Evolutionary conservation across 139 green algal genomes (phyloP), one percentile per base, ranked within the genome.

Genomic region (Chlamydomonas asymmetrica): DNA sequence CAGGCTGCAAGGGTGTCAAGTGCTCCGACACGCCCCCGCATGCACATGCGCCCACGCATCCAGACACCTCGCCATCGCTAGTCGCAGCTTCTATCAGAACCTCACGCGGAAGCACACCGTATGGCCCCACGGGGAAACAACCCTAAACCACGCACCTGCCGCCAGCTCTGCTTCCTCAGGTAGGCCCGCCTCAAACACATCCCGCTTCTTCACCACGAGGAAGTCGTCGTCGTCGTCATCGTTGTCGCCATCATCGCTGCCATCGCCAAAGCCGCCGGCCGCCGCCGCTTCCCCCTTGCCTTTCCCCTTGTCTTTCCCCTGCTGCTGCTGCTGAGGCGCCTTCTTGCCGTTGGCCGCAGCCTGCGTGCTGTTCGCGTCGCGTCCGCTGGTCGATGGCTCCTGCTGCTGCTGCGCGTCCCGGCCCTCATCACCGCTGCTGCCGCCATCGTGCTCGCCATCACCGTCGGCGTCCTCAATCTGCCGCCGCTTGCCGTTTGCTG

Each of bases 211-310:
- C 8, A 91, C 63, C 8, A 76, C 67, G 38, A 90, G n/a, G 50
- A 92, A 88, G 38, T 90, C 84, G 13, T 87, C 84, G 29, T 83
- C 78, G 3, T 73, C 77, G 3, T 78, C 65, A 4, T 45, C 59
- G 13, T 56, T 38, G 1, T 22, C 61, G 18, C 48, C 67, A 32
- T 16, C 27, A 27, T 34, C 16, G 31, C 63, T n/a, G 34, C 63
- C 25, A 25, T 43, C 61, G 9, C 9, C 32, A n/a, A 6, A 6
- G 23, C 25, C 27, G 41, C 40, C 41, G 7, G 41, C 6, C 31
- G 9, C 29, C 31, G 37, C 74, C 40, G 4, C 65, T 2, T 29
- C 63, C 25, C 45, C 31, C 13, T 0, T 32, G 16, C 6, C 27
- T 3, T 54, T 20, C 45, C 5, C 23, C 60, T 16, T 31, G 43